phyloP scores from a whole-genome alignment of 805 yeast species.

The Cyberlindnera maritima region DNA sequence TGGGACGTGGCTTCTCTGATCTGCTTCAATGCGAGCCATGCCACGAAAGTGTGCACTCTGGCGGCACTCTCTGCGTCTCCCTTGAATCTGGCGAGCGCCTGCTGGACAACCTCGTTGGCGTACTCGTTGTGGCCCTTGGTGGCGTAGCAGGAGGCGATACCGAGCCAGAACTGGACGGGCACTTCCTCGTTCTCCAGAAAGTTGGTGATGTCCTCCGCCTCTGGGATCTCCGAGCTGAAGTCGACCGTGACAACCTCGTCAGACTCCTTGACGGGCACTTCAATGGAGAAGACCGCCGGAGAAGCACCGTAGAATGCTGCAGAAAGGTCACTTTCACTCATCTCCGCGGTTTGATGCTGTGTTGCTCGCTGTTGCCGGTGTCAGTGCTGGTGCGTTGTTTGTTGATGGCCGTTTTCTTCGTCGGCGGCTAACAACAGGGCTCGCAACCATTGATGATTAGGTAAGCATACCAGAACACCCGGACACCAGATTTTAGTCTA shows the following conservation, averaged over 20 bases:
- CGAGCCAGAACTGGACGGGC: constrained; percentile 75
- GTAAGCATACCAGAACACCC: not conserved
- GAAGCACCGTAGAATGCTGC: constrained; percentile 7
- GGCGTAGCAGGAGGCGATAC: constrained; percentile 78
- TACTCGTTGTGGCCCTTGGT: constrained; percentile 55
- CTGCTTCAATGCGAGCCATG: constrained; percentile 67
- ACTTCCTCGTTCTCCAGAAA: constrained; percentile 80
- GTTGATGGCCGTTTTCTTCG: not conserved
- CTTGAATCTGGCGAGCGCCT: constrained; percentile 12
- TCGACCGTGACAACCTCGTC: constrained; percentile 88
- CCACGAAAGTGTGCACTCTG: constrained; percentile 57
- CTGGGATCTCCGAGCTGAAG: constrained; percentile 76
- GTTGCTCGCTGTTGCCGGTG: not conserved
- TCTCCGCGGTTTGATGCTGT: not conserved
- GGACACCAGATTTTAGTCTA: no score
- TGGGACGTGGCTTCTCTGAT: constrained; percentile 31
- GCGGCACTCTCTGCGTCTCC: constrained; percentile 35
- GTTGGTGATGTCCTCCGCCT: constrained; percentile 67
- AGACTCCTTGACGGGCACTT: constrained; percentile 71
- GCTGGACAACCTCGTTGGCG: constrained; percentile 38
- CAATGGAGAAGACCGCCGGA: constrained; percentile 25
- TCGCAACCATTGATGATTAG: not conserved
- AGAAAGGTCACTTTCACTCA: constrained; percentile 11
- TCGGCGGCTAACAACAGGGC: not conserved
- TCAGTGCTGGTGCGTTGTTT: not conserved